Evolutionary conservation across 495 filamentous ascomycete genomes (phyloP), one percentile per base, ranked within the genome.

Genomic region (Penicillium angulare): DNA sequence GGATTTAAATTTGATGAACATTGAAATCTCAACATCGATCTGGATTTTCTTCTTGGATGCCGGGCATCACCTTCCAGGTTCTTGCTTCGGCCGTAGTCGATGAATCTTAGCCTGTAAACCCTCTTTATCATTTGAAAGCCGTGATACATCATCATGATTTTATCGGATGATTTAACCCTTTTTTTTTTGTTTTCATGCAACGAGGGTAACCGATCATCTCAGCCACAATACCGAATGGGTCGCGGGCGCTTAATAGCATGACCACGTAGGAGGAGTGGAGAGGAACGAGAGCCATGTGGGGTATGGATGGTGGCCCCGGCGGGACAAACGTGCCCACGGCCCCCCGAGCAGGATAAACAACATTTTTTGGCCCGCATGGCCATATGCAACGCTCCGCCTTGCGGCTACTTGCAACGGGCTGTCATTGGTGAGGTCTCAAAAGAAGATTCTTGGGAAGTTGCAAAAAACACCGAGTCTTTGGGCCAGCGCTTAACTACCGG

Each of bases 401-500:
- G 47, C 36, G 45, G 32, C 22, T 48, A 48, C 13, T 38, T 27
- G 44, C 9, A 36, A 17, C n/a, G 15, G 5, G 17, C 15, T 47
- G 15, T 21, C 15, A 43, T 50, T 49, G 47, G 47, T 7, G 26
- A 32, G 31, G 21, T 8, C 16, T 29, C 9, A 8, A 33, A 53
- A 53, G 43, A 54, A 54, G 33, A 39, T 55, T 55, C 35, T 53
- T 46, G 26, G 53, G 44, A 21, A 41, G 15, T 13, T 32, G 43
- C 31, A 53, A 36, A 38, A 23, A 39, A 32, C 21, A 32, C 15
- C 29, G 44, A 47, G 40, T 20, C 27, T 24, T 47, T 49, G 39
- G 39, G 35, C 47, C 52, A 38, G 62, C 62, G 62, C 59, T 63
- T 65, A 65, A 60, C 59, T 48, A 63, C 17, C 53, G 59, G 62